Evolutionary conservation across 345 rosid species (phyloP), one percentile per base, ranked within the genome.

Genomic region (Xanthoceras sorbifolium): DNA sequence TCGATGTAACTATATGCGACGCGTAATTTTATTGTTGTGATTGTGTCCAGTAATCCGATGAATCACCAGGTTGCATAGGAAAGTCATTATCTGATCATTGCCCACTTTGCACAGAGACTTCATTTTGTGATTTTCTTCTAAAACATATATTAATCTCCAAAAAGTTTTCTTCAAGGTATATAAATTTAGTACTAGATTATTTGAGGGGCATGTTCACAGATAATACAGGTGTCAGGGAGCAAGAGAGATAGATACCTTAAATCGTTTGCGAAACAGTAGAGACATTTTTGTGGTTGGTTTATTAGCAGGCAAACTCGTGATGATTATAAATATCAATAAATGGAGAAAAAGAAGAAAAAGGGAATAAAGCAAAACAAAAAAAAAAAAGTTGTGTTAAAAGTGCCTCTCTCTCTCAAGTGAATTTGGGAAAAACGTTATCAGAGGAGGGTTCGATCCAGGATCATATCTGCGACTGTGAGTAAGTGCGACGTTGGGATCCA

Each of bases 401-500:
- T 61, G 55, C 52, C 36, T 59, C 34, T 52, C 48, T 52, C 59
- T 64, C 73, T 9, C 36, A 32, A 60, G 68, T 55, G 74, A 60
- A 71, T 55, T 28, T 11, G 69, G 50, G 64, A 64, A 64, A 70
- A 55, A 55, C 0, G 2, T 6, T 29, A 65, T 46, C 76, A 71
- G 68, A 69, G 62, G 54, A 9, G 72, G 54, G 31, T 44, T 64
- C 9, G 32, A 64, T 74, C 48, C 15, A 34, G 26, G 26, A 63
- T 34, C 69, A 23, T 34, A 36, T 67, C 23, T 38, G 25, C 67
- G 62, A 67, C n/a, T n/a, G 55, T 68, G 42, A 54, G 28, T 44
- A 72, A 82, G 82, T 82, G 85, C 78, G 72, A 72, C 68, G 78
- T 67, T 38, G 78, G 82, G 78, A 73, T 76, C 85, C 80, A 57